Evolutionary conservation across 208 protist species (phyloP).

Genomic region (Lotmaria passim): DNA sequence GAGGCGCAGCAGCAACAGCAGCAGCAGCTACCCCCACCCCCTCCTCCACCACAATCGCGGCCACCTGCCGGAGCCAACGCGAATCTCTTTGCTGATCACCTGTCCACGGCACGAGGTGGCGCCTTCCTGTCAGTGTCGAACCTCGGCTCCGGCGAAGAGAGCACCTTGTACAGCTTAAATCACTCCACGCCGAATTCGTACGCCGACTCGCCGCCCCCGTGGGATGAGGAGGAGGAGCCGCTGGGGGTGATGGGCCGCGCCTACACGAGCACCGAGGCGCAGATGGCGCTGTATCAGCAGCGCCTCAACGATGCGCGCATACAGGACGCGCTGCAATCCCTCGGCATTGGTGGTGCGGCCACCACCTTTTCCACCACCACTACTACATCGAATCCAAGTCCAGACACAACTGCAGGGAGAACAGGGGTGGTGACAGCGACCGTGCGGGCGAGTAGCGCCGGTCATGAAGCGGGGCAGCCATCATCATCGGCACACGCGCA

Average conservation of each 20-base stretch:
- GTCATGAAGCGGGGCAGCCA: neutral
- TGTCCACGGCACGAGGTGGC: neutral
- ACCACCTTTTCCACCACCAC: neutral
- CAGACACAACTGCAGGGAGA: neutral
- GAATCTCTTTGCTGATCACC: neutral
- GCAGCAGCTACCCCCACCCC: neutral
- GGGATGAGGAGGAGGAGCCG: constrained; percentile 3
- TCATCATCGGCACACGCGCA: neutral
- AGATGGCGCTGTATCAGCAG: constrained; percentile 14
- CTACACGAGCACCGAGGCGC: constrained; percentile 33
- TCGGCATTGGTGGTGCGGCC: constrained; percentile 14
- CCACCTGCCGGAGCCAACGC: neutral
- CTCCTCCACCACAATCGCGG: neutral
- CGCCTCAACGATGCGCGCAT: constrained; percentile 19
- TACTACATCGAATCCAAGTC: neutral
- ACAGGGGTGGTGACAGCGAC: neutral
- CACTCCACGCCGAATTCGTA: constrained; percentile 14
- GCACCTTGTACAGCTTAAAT: constrained; percentile 28
- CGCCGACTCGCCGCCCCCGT: neutral
- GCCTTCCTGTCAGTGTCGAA: neutral
- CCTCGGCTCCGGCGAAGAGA: constrained; percentile 20
- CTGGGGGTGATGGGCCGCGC: constrained; percentile 20
- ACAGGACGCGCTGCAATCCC: constrained; percentile 12
- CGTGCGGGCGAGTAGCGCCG: too few species aligned
- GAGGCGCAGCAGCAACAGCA: neutral